Evolutionary conservation across 441 rosid genomes (phyloP), one percentile per base, ranked within the genome.

Genomic region (Melastoma candidum): DNA sequence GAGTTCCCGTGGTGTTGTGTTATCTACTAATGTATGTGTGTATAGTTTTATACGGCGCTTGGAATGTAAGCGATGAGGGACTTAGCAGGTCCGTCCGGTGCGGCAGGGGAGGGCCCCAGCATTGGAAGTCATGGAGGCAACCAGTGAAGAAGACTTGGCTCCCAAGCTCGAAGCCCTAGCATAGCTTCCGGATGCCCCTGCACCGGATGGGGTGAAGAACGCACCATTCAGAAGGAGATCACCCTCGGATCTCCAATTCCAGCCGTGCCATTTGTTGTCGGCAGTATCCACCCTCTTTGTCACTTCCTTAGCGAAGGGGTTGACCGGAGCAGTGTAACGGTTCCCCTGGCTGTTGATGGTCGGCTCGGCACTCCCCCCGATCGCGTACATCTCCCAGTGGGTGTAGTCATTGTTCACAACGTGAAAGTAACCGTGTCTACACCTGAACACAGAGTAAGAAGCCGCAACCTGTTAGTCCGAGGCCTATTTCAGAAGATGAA

Each of bases 371-470:
- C 98, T 87, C 68, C 98, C 98, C 52, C 98, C 98, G 25, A 90
- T 90, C 11, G 98, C 98, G 60, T 90, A 90, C 98, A 90, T 90
- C 60, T 85, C 95, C 98, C 98, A 90, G 74, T 90, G 98, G 58
- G 98, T 90, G 69, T 90, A 90, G 71, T 90, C 98, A 53, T 90
- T 90, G 88, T 90, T 90, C 57, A 90, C 96, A 41, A 90, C 96
- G 57, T 90, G 98, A 83, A 90, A 90, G 46, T 87, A 90, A 1
- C 98, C 98, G 47, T 87, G 96, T 71, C 98, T 77, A 56, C 98
- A 90, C 73, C 97, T 89, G 77, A 29, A 29, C 3, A 3, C 36
- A 6, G 7, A 29, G 36, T 29, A 29, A 29, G 7, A 3, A 29
- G 36, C 36, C 36, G 36, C 7, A 29, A 3, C 36, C 7, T 29